Percentiles rank a stretch among this genome's conserved stretches.
Conservation (phyloP, 495 filamentous ascomycete species). For the Penicillium subrubescens region DNA sequence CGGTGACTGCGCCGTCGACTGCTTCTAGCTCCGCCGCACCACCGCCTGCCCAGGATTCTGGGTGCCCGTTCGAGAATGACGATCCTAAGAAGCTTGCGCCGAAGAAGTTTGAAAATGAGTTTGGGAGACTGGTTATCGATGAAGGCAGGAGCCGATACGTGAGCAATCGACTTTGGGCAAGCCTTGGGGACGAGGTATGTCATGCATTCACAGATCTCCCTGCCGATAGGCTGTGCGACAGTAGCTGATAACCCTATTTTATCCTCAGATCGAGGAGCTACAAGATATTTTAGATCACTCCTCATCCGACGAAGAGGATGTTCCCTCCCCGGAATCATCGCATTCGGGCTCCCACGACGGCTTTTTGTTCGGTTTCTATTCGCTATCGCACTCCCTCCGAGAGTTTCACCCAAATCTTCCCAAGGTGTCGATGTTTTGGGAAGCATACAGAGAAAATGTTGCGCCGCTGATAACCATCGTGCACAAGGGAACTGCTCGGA, state of each 20-base stretch:
- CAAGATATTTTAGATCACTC: constrained; percentile 68
- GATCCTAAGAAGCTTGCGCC: constrained; percentile 30
- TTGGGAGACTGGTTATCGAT: constrained; percentile 82
- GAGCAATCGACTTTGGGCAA: constrained; percentile 88
- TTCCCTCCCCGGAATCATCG: constrained; percentile 57
- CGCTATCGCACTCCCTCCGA: constrained; percentile 50
- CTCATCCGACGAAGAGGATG: constrained; percentile 65
- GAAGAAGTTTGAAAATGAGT: constrained; percentile 59
- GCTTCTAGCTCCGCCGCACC: constrained; percentile 9
- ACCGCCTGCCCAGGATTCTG: constrained; percentile 9
- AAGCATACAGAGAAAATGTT: constrained; percentile 69
- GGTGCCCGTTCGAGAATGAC: constrained; percentile 33
- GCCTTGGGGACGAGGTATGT: constrained; percentile 77
- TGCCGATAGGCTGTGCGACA: neutral
- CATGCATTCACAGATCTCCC: neutral
- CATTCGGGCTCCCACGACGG: constrained; percentile 62
- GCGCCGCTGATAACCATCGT: constrained; percentile 71
- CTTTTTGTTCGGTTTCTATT: constrained; percentile 71
- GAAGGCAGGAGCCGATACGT: constrained; percentile 84
- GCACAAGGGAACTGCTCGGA: constrained; percentile 61
- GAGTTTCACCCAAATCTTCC: constrained; percentile 57
- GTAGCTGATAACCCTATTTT: neutral
- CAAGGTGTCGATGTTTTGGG: constrained; percentile 69
- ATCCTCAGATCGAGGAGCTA: constrained; percentile 66
- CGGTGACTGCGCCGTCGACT: neutral